Base-by-base conservation (phyloP, 331 rosid species). In the Malus hybrid region DNA sequence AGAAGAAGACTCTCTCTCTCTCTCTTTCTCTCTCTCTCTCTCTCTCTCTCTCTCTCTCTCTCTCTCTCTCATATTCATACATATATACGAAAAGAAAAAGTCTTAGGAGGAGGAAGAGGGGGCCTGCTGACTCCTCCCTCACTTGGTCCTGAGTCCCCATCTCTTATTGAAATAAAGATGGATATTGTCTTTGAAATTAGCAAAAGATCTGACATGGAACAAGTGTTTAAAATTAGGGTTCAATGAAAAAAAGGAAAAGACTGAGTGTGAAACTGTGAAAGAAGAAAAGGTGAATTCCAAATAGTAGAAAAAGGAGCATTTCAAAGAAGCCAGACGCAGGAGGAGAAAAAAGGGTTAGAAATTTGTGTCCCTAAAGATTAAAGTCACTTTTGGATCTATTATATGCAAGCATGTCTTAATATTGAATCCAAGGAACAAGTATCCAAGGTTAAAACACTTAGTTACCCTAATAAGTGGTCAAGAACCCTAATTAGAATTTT, bases 361-460 rank as follows among this genome's bases (percentile, higher is more conserved):
- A 82, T 84, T 80, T 91, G 97, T 81, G 86, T 82, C 79, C 70
- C 82, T 68, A 88, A 24, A 24, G 24, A 24, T 24, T 24, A 24
- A 93, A 91, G 96, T 86, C 69, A 83, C 97, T 88, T 93, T 88
- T 72, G 65, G 73, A 63, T 63, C 75, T 72, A 77, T 70, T 50
- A 80, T 77, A 72, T 73, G 75, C 81, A 80, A 63, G 87, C 87
- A 87, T 46, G 66, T 14, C 68, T 82, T 72, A 78, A 72, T 74
- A 74, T 74, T 91, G 94, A 93, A 93, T 89, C 98, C 98, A 88
- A 93, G 87, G 57, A 77, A 82, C 79, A 18, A 75, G 97, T 86
- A 93, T 93, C 98, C 93, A 71, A 93, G 87, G 96, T 85, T 42
- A 76, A 75, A 86, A 30, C 24, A 24, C 70, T 18, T 52, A 18